Evolutionary conservation across 1,284 basidiomycete genomes (phyloP), one percentile per base, ranked within the genome.

Genomic region (Earliella scabrosa): DNA sequence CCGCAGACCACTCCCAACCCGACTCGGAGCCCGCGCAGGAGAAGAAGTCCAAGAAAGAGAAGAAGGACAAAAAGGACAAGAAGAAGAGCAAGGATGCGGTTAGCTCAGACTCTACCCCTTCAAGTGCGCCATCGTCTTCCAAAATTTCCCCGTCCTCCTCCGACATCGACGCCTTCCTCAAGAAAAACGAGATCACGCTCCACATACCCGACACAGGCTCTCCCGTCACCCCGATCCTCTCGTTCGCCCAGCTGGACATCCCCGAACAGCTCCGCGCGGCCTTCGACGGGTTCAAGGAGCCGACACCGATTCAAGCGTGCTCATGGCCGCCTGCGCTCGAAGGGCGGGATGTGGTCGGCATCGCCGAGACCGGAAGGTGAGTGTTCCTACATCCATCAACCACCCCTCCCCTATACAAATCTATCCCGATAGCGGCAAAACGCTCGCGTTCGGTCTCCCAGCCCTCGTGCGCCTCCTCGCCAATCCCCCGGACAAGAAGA

Each of bases 281-380:
- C 20, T 88, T 95, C 58, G 74, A 73, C 55, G 75, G 80, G 9
- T 99, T 97, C 78, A 83, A 87, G 56, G 87, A 92, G 66, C 97
- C 97, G 0, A 97, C 96, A 0, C 95, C 97, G 0, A 96, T 99
- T 56, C 97, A 99, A 73, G 89, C 95, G 4, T 97, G 94, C 67
- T 89, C 95, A 31, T 99, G 97, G 97, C 95, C 95, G 3, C 87
- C 93, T 18, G 83, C 93, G 6, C 77, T 98, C 27, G 80, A 82
- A 49, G 92, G 93, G 4, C 82, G 83, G 26, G 95, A 98, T 71
- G 92, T 97, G 0, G 90, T 99, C 32, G 97, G 97, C 56, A 95
- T 99, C 60, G 97, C 97, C 14, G 96, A 99, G 79, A 99, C 97
- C 2, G 97, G 96, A 65, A 94, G 86, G 87, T 87, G 72, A 58